Evolutionary conservation across 108 stramenopile species (phyloP).

Genomic region (Fragilaria crotonensis): DNA sequence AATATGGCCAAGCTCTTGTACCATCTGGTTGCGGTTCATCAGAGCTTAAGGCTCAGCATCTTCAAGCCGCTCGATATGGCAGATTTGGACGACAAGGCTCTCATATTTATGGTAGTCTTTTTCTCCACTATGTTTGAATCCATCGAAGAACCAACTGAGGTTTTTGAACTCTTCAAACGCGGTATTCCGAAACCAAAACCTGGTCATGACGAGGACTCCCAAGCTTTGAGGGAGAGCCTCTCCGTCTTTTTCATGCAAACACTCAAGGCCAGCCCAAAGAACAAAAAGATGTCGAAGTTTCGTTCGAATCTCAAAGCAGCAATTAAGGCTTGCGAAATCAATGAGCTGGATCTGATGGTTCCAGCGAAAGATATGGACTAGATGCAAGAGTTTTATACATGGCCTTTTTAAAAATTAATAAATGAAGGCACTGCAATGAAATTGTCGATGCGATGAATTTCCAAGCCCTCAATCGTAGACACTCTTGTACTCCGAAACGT

Average conservation of each 20-base stretch:
- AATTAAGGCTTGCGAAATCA: constrained; percentile 61
- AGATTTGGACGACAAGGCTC: constrained; percentile 53
- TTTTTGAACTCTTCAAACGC: constrained; percentile 40
- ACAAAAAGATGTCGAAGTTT: constrained; percentile 63
- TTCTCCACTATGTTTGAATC: constrained; percentile 67
- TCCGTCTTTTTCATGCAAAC: constrained; percentile 74
- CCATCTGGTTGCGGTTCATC: constrained; percentile 65
- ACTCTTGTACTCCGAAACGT: constrained; percentile 23
- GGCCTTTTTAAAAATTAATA: no score
- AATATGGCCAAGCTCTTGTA: constrained; percentile 87
- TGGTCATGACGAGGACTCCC: constrained; percentile 19
- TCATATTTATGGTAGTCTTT: constrained; percentile 72
- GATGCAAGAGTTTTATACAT: no score
- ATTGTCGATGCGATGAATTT: neutral
- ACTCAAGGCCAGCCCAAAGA: constrained; percentile 76
- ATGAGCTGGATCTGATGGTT: no score
- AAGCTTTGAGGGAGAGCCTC: constrained; percentile 54
- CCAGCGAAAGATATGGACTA: no score
- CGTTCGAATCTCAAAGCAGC: constrained; percentile 66
- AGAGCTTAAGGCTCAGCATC: constrained; percentile 53
- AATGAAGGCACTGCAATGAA: no score
- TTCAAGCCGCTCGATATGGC: constrained; percentile 74
- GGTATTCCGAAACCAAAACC: constrained; percentile 7
- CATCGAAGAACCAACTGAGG: constrained; percentile 31
- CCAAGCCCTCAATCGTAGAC: constrained; percentile 15